Evolutionary conservation across 495 filamentous ascomycete species (phyloP).

Genomic region (Achaetomiella virescens): DNA sequence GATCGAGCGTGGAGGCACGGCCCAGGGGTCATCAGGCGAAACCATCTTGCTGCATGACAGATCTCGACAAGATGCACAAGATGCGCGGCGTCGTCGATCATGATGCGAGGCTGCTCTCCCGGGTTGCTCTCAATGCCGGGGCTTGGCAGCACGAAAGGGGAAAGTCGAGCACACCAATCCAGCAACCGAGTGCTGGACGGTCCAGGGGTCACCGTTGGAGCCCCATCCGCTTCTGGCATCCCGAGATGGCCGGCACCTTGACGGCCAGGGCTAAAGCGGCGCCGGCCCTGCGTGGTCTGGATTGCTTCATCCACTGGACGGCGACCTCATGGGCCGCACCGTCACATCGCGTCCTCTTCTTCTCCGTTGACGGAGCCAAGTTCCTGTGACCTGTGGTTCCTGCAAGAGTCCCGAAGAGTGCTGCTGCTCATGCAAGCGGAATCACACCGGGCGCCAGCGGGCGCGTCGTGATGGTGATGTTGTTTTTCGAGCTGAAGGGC

Average conservation of each 20-base stretch:
- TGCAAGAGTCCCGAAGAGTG: slow-evolving; percentile 8
- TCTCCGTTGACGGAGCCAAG: neutral
- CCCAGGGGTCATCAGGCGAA: neutral
- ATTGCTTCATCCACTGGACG: neutral
- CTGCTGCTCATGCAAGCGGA: neutral
- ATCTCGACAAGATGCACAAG: slow-evolving; percentile 36
- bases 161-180: slow-evolving; percentile 5
- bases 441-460: no score
- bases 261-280: neutral
- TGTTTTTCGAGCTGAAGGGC: slow-evolving; percentile 16
- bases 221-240: slow-evolving; percentile 4
- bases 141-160: slow-evolving; percentile 16
- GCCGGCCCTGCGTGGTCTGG: neutral
- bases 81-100: slow-evolving; percentile 32
- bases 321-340: neutral
- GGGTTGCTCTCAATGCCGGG: slow-evolving; percentile 15
- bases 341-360: neutral
- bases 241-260: slow-evolving; percentile 6
- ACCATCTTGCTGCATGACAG: slow-evolving; percentile 29
- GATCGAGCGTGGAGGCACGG: neutral
- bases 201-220: slow-evolving; percentile 1
- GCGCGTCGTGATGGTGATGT: neutral
- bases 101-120: slow-evolving; percentile 25
- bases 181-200: neutral
- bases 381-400: neutral